A percentile compares a stretch with the other conserved stretches of the same genome.
These are phyloP conservation scores for Rubia tinctorum DNA, from an alignment of 305 asterid species.

Conservation along the genomic window DNA sequence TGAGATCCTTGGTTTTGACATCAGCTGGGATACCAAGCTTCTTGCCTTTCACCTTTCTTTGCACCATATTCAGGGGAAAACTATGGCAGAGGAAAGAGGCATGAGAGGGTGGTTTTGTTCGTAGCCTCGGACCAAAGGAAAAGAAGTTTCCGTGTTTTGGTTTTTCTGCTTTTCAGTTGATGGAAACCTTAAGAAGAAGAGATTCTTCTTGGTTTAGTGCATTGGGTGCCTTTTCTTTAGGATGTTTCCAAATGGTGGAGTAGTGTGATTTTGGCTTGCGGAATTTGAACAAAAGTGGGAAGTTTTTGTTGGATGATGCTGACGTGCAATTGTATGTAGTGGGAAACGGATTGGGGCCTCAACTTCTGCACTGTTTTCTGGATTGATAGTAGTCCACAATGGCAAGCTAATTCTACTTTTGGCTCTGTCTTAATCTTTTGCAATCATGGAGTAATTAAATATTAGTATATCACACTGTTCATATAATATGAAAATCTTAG, in stretches of 20 bases:
- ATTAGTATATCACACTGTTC: too few relatives aligned
- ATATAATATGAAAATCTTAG: too few relatives aligned
- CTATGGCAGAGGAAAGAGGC: slow-evolving; percentile 24
- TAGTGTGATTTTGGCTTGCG: slow-evolving; percentile 20
- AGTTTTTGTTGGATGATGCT: slow-evolving; percentile 26
- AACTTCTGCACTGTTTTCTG: not conserved
- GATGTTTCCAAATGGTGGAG: slow-evolving; percentile 19
- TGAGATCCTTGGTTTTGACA: slow-evolving; percentile 32
- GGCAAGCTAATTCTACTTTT: not conserved
- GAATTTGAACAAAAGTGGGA: slow-evolving; percentile 23
- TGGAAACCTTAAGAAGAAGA: slow-evolving; percentile 26
- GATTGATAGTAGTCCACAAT: not conserved
- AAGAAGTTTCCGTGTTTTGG: slow-evolving; percentile 17
- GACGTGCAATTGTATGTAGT: slow-evolving; percentile 37
- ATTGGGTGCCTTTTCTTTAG: slow-evolving; percentile 21
- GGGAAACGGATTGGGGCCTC: slow-evolving; percentile 21
- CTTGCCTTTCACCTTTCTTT: slow-evolving; percentile 41
- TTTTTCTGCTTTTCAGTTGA: slow-evolving; percentile 3
- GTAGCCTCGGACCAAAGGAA: slow-evolving; percentile 23
- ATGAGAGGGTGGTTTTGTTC: slow-evolving; percentile 3
- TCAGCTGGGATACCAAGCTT: slow-evolving; percentile 44
- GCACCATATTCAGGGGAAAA: slow-evolving; percentile 62
- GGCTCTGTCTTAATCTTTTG: too few relatives aligned
- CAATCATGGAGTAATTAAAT: too few relatives aligned
- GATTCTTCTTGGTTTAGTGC: slow-evolving; percentile 37